These are phyloP conservation scores for Candida railenensis DNA, from an alignment of 805 yeast genomes.

Conservation along the genomic window DNA sequence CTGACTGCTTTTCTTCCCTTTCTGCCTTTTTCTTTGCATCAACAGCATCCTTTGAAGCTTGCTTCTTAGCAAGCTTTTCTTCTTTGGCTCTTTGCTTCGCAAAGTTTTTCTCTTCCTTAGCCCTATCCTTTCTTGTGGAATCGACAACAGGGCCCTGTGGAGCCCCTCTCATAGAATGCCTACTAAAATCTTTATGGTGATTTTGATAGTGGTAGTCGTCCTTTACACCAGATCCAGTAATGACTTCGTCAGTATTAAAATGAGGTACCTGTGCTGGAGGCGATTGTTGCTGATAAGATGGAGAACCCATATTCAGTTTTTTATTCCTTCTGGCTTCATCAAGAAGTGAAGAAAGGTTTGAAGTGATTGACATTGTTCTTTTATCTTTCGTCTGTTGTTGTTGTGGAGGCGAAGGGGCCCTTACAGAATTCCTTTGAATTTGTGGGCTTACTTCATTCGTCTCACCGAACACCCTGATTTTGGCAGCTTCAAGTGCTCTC, in stretches of 20 bases:
- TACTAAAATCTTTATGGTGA: constrained; percentile 31
- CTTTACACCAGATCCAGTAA: constrained; percentile 13
- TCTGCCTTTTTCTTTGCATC: constrained; percentile 14
- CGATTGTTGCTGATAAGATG: background rate
- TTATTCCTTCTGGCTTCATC: constrained; percentile 1
- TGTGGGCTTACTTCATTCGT: too few relatives aligned
- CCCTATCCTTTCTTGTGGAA: constrained; percentile 20
- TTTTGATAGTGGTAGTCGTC: constrained; percentile 24
- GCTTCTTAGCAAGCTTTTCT: constrained; percentile 15
- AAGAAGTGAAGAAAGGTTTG: constrained; percentile 2
- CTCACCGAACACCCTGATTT: constrained; percentile 11
- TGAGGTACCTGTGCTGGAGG: background rate
- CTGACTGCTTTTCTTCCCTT: constrained; percentile 12
- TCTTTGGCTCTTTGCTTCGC: constrained; percentile 9
- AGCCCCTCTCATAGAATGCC: constrained; percentile 29
- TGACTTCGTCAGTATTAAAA: constrained; percentile 4
- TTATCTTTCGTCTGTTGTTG: too few relatives aligned
- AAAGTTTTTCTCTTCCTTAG: constrained; percentile 21
- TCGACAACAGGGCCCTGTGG: constrained; percentile 8
- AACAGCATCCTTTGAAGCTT: constrained; percentile 2
- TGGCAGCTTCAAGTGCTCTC: constrained; percentile 55
- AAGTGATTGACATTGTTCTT: constrained; percentile 3
- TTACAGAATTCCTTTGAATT: too few relatives aligned
- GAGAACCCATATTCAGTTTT: background rate
- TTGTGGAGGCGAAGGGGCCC: too few relatives aligned